Conservation (phyloP, 2,329 filamentous ascomycete genomes). For the Beauveria sp. region DNA sequence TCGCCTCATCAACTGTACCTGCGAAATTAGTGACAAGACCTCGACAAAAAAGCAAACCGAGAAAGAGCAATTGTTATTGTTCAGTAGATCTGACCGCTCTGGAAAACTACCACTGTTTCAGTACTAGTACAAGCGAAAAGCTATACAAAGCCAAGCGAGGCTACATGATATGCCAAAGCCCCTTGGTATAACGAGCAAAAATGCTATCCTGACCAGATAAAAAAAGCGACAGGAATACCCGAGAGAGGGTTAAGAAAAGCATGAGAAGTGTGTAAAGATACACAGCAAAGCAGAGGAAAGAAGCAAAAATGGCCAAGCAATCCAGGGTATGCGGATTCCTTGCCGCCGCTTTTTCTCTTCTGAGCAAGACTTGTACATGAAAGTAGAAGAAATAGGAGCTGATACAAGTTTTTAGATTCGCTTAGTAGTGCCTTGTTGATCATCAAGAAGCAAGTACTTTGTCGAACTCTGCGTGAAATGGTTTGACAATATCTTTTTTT, state of each 20-base stretch:
- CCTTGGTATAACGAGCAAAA: neutral
- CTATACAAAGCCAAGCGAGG: neutral
- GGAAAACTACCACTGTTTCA: neutral
- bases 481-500: neutral
- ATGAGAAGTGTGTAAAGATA: neutral
- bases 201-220: neutral
- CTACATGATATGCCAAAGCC: neutral
- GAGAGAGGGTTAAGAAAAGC: neutral
- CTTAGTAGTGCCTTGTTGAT: neutral
- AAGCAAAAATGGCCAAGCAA: neutral
- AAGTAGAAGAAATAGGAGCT: neutral
- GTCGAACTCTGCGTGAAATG: neutral
- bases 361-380: constrained; percentile 1
- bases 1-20: neutral
- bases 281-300: neutral
- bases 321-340: neutral
- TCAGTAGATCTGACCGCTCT: too few species aligned
- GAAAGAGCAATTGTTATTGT: too few species aligned
- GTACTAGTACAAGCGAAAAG: neutral
- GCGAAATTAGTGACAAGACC: too few species aligned
- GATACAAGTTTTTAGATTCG: neutral
- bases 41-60: too few species aligned
- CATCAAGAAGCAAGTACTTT: neutral
- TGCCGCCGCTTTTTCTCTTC: neutral
- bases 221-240: neutral